A percentile compares a stretch with the other conserved stretches of the same genome.
Conservation (phyloP, 306 rosid genomes). For the Cucurbita argyrosperma region DNA sequence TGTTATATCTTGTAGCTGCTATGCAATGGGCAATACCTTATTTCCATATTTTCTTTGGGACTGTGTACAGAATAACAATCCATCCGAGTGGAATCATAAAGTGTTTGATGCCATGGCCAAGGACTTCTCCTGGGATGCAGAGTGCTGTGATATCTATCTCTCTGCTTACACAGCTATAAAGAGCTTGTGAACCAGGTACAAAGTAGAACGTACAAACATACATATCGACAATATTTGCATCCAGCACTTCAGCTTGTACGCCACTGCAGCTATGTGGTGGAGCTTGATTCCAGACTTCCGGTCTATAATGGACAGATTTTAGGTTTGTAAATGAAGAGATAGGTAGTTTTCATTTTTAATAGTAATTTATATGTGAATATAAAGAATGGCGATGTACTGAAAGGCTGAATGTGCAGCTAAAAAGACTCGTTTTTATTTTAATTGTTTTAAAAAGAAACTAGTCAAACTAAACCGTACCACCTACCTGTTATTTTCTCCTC, state of each 20-base stretch:
- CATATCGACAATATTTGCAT: not conserved
- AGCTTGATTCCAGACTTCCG: not conserved
- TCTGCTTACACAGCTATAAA: slow-evolving; percentile 50
- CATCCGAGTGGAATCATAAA: slow-evolving; percentile 42
- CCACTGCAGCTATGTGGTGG: not conserved
- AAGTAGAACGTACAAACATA: not conserved
- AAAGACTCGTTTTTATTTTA: not conserved
- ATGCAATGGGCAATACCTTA: not conserved
- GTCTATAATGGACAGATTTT: not conserved
- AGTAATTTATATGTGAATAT: not conserved
- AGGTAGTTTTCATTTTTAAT: not conserved
- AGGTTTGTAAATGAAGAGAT: slow-evolving; percentile 1
- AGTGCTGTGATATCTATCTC: slow-evolving; percentile 57
- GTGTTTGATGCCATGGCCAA: slow-evolving; percentile 53
- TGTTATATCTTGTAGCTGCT: not conserved
- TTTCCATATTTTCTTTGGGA: not conserved
- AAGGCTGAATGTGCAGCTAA: not conserved
- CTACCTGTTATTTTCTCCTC: not conserved
- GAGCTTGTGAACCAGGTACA: slow-evolving; percentile 19
- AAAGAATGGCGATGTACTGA: not conserved
- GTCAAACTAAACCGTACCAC: not conserved
- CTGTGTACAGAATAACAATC: slow-evolving; percentile 34
- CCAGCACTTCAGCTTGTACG: not conserved
- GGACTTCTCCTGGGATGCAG: slow-evolving; percentile 90
- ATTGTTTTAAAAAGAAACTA: not conserved